Evolutionary conservation across 768 basidiomycete genomes (phyloP).

Genomic region (Punctularia strigosozonata): DNA sequence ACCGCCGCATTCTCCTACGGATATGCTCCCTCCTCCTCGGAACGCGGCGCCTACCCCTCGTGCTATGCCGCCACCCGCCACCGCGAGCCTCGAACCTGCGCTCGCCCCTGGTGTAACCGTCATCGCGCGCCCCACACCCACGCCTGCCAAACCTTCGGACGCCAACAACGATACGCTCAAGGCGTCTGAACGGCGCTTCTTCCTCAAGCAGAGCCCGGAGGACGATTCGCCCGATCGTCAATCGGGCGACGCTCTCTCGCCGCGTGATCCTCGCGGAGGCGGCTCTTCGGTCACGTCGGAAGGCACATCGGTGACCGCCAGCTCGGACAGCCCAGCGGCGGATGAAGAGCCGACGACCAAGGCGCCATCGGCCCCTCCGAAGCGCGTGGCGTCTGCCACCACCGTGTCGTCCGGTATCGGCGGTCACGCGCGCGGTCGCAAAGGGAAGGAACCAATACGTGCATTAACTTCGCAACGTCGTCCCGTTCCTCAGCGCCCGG

Average conservation of each 20-base stretch:
- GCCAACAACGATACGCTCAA: conserved; percentile 20
- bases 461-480: neutral
- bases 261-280: too few species aligned
- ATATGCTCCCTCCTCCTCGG: neutral
- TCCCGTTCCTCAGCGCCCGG: neutral
- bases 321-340: too few species aligned
- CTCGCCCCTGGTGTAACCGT: neutral
- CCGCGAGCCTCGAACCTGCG: conserved; percentile 1
- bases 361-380: neutral
- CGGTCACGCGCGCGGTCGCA: neutral
- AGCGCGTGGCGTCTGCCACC: neutral
- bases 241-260: too few species aligned
- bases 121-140: conserved; percentile 2
- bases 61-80: conserved; percentile 1
- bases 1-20: conserved; percentile 9
- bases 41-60: neutral
- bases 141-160: conserved; percentile 6
- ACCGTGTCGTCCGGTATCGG: neutral
- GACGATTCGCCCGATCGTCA: conserved; percentile 22
- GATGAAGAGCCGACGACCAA: neutral
- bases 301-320: too few species aligned
- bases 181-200: conserved; percentile 27
- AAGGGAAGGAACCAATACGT: neutral
- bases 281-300: too few species aligned
- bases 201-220: conserved; percentile 32